Evolutionary conservation across 2,329 filamentous ascomycete species (phyloP), one percentile per base, ranked within the genome.

Genomic region (Aspergillus sp.): DNA sequence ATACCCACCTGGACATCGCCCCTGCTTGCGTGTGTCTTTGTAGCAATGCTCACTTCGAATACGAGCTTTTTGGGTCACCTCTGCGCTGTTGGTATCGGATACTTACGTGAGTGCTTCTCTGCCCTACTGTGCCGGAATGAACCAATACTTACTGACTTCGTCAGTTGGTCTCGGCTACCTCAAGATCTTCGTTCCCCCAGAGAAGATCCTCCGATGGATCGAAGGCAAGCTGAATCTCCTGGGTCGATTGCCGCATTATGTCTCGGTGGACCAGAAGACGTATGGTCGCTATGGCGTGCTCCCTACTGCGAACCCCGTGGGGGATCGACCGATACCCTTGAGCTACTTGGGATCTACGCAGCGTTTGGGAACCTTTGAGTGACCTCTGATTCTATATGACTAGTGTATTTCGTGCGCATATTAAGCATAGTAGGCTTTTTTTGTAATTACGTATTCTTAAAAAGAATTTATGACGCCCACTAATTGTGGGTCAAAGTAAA

Each of bases 1-100:
- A 88, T 98, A 48, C 91, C 93, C 2, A 97, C 90, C 0, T 97
- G 91, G 90, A 86, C 83, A 5, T 88, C 86, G 2, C 91, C 93
- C 3, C 71, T 97, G n/a, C 73, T 88, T 43, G 73, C 88, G 58
- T 79, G 86, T 43, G 69, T 94, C 34, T 76, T 91, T 9, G 80
- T 88, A 33, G 82, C 82, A 46, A 83, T 88, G 29, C 72, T 98
- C 44, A 72, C 95, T 4, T 88, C 89, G 1, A 80, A 83, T 53
- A 88, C 88, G 2, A 94, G 87, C 64, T 78, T 96, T 45, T 70
- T 95, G 10, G 91, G 93, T 2, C 93, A 97, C 65, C 64, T 95
- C 2, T 91, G 86, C 59, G 89, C 87, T 42, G 77, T 94, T n/a
- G 70, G 73, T 2, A 80, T 95, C 45, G 93, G 93, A 36, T 97